Percentiles rank a stretch among this genome's conserved stretches.
These are phyloP conservation scores for Scleroderma bovista DNA, from an alignment of 768 basidiomycete species.

Conservation along the genomic window DNA sequence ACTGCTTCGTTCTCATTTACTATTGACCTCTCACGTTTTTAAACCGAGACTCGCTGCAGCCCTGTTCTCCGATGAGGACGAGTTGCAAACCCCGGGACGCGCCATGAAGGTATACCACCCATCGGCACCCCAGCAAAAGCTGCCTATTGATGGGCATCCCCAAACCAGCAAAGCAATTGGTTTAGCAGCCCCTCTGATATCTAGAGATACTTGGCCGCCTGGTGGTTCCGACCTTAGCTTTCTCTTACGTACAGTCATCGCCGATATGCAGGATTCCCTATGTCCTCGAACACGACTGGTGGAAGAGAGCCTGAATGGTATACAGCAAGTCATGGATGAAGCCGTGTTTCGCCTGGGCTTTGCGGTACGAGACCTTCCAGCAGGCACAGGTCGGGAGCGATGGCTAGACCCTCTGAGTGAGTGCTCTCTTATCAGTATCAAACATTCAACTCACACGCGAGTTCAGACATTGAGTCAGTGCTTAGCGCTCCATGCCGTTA, in stretches of 20 bases:
- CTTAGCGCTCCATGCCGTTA: neutral
- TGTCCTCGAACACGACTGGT: conserved; percentile 12
- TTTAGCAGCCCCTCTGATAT: conserved; percentile 64
- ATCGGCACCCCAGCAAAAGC: conserved; percentile 16
- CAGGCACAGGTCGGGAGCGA: conserved; percentile 57
- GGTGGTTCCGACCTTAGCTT: conserved; percentile 81
- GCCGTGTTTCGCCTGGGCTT: conserved; percentile 78
- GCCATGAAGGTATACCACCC: conserved; percentile 15
- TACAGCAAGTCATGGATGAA: conserved; percentile 44
- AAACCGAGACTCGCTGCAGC: conserved; percentile 62
- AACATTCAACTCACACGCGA: neutral
- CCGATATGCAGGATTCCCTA: conserved; percentile 60
- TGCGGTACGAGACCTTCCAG: conserved; percentile 69
- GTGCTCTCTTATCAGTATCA: conserved; percentile 24
- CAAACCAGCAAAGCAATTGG: conserved; percentile 48
- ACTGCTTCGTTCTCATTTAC: conserved; percentile 69
- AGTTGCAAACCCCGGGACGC: conserved; percentile 33
- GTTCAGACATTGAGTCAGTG: conserved; percentile 45
- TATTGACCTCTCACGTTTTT: conserved; percentile 70
- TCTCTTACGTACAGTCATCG: conserved; percentile 76
- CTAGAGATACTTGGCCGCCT: conserved; percentile 80
- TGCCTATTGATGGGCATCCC: conserved; percentile 16
- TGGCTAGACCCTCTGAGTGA: conserved; percentile 81
- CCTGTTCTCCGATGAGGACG: conserved; percentile 71
- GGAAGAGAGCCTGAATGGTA: conserved; percentile 27